phyloP scores from a whole-genome alignment of 169 alveolate species.

The Cystoisospora suis region DNA sequence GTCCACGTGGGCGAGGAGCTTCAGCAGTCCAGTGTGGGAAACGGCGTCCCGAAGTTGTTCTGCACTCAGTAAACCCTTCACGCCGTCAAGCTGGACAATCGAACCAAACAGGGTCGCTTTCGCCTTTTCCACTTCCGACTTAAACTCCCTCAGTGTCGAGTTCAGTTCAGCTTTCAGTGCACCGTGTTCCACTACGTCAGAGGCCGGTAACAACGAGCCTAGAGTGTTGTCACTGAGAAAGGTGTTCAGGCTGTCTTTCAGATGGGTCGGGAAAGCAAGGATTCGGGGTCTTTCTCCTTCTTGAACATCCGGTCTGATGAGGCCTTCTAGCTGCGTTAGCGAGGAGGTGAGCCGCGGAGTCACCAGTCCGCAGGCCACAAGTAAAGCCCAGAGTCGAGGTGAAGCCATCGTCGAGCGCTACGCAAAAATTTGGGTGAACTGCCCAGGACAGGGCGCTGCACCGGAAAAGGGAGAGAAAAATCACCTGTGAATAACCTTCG shows the following conservation, averaged over 20 bases:
- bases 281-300: not conserved
- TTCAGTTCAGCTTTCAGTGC: not conserved
- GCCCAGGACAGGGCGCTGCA: too few relatives aligned
- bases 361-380: too few relatives aligned
- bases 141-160: not conserved
- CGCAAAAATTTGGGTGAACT: too few relatives aligned
- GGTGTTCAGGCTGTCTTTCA: not conserved
- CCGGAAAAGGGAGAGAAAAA: too few relatives aligned
- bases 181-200: not conserved
- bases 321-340: too few relatives aligned
- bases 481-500: too few relatives aligned
- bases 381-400: too few relatives aligned
- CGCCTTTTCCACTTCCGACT: not conserved
- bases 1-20: not conserved
- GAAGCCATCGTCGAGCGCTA: too few relatives aligned
- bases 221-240: not conserved
- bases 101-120: not conserved
- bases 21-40: not conserved
- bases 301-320: too few relatives aligned
- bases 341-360: too few relatives aligned
- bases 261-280: not conserved
- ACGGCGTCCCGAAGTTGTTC: not conserved
- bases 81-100: not conserved
- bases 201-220: not conserved
- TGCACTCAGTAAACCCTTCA: not conserved